Evolutionary conservation across 2,329 filamentous ascomycete species (phyloP).

Genomic region (Ophiostoma ulmi): DNA sequence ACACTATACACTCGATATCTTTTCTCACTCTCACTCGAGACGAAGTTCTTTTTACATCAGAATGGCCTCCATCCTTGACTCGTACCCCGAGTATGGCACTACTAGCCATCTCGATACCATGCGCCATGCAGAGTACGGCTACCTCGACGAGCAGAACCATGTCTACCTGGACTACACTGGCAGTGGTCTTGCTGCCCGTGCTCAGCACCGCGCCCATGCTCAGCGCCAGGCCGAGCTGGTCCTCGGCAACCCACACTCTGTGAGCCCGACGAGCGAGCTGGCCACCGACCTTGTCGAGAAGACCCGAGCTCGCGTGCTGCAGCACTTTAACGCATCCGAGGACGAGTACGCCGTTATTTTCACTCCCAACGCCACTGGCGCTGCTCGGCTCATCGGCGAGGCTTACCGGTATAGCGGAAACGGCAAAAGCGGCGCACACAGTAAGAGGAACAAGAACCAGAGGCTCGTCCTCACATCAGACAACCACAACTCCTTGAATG

Average conservation of each 20-base stretch:
- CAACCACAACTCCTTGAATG: conserved; percentile 42
- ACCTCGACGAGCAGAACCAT: conserved; percentile 38
- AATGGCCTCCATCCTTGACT: conserved; percentile 26
- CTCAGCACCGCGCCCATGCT: conserved; percentile 35
- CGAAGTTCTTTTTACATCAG: not conserved
- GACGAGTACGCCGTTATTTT: conserved; percentile 41
- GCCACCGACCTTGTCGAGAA: conserved; percentile 35
- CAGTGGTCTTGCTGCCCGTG: conserved; percentile 35
- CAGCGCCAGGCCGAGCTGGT: conserved; percentile 32
- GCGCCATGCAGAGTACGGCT: conserved; percentile 35
- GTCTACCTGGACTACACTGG: conserved; percentile 42
- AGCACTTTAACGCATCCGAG: conserved; percentile 35
- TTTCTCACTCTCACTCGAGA: too few species aligned
- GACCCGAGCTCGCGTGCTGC: conserved; percentile 34
- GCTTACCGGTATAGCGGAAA: conserved; percentile 35
- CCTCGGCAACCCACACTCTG: conserved; percentile 41
- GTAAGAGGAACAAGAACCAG: not conserved
- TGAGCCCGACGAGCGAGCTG: conserved; percentile 36
- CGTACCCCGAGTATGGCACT: conserved; percentile 35
- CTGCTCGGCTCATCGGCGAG: conserved; percentile 39
- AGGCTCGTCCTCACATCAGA: conserved; percentile 38
- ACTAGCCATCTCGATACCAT: conserved; percentile 35
- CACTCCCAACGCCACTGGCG: conserved; percentile 39
- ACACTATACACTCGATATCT: not conserved
- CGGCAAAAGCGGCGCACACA: not conserved